A percentile compares a stretch with the other conserved stretches of the same genome.
phyloP scores from a whole-genome alignment of 139 green algal genomes.

The Zygnema circumcarinatum region DNA sequence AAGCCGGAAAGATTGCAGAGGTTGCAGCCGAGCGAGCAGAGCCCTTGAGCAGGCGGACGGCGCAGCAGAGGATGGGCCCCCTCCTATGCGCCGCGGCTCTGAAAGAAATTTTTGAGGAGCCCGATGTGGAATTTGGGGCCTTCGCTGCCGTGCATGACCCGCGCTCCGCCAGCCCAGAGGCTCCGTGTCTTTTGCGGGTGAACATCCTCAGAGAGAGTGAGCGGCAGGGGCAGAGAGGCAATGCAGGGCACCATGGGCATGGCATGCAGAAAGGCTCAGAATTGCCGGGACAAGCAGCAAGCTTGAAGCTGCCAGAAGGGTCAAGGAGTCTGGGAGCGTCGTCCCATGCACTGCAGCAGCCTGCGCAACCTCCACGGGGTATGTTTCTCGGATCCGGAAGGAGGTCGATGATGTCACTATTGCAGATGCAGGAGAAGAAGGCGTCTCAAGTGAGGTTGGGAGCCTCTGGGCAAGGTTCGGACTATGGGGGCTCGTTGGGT shows the following conservation, averaged over 20 bases:
- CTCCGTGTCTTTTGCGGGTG: slow-evolving; percentile 6
- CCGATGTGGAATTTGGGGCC: slow-evolving; percentile 53
- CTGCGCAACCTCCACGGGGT: too few relatives aligned
- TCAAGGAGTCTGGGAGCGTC: not conserved
- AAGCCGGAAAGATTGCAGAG: slow-evolving; percentile 46
- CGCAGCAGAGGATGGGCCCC: too few relatives aligned
- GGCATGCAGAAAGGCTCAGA: not conserved
- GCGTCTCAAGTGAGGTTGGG: not conserved
- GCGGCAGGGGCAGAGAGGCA: not conserved
- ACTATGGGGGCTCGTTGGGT: not conserved
- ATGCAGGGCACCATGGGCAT: not conserved
- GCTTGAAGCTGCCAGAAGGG: not conserved
- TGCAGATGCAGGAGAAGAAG: not conserved
- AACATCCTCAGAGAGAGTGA: not conserved
- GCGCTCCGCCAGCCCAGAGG: not conserved
- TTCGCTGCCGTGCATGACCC: slow-evolving; percentile 48
- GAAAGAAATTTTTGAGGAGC: slow-evolving; percentile 15
- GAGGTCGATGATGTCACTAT: not conserved
- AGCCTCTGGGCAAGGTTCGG: not conserved
- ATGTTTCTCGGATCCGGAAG: not conserved
- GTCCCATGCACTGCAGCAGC: not conserved
- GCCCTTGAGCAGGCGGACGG: not conserved
- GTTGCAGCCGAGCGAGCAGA: slow-evolving; percentile 6
- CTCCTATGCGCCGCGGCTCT: slow-evolving; percentile 2
- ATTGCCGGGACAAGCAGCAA: not conserved